Evolutionary conservation across 2,329 filamentous ascomycete genomes (phyloP).

Genomic region (Scedosporium aurantiacum): DNA sequence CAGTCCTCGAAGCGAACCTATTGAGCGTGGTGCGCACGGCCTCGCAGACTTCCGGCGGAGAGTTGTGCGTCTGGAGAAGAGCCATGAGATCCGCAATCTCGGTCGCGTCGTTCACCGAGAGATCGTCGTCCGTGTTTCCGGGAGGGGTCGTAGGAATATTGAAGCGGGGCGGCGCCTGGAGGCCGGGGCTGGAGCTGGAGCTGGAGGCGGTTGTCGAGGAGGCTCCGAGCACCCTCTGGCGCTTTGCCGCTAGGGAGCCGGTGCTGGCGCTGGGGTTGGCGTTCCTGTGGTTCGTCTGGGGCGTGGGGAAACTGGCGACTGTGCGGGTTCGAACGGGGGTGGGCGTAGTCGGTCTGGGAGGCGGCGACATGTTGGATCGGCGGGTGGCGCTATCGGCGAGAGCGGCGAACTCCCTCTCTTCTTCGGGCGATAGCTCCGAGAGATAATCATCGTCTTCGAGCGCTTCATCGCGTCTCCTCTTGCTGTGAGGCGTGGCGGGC

Average conservation of each 20-base stretch:
- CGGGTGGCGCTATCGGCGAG: conserved; percentile 24
- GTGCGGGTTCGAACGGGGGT: conserved; percentile 17
- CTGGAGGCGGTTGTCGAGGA: conserved; percentile 10
- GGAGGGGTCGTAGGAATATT: conserved; percentile 11
- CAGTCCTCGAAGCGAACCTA: conserved; percentile 44
- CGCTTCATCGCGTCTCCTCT: conserved; percentile 21
- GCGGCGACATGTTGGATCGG: conserved; percentile 11
- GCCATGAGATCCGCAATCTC: conserved; percentile 34
- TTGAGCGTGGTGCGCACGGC: conserved; percentile 35
- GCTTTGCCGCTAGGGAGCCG: conserved; percentile 22
- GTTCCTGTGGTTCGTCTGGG: conserved; percentile 8
- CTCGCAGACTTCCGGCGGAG: conserved; percentile 25
- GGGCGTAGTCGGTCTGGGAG: conserved; percentile 9
- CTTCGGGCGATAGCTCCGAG: conserved; percentile 26
- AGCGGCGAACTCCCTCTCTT: conserved; percentile 24
- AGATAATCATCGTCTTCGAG: conserved; percentile 18
- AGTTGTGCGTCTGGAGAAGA: conserved; percentile 31
- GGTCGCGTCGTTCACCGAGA: conserved; percentile 13
- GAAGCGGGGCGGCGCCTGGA: conserved; percentile 1
- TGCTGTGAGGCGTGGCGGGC: conserved; percentile 12
- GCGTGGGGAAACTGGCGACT: conserved; percentile 19
- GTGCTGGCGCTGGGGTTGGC: conserved; percentile 20
- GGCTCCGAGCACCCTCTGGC: conserved; percentile 16
- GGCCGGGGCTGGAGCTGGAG: conserved; percentile 5
- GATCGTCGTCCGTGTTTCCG: conserved; percentile 18